Percentiles rank a stretch among this genome's conserved stretches.
Conservation (phyloP, 2,329 filamentous ascomycete species). For the Exophiala aquamarina region DNA sequence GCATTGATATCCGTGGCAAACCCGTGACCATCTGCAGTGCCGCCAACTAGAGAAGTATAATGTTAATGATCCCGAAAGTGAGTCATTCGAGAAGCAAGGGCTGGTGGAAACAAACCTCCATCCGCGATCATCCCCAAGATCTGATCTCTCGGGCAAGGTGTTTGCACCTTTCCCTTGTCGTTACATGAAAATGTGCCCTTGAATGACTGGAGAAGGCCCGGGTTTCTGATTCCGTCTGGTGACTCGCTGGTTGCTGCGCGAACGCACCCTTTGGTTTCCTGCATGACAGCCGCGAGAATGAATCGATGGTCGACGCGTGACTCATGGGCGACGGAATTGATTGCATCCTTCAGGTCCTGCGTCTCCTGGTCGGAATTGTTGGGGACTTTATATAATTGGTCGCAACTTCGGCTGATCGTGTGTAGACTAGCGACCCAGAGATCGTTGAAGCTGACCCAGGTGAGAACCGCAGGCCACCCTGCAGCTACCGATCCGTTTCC, state of each 20-base stretch:
- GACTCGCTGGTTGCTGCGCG: conserved; percentile 42
- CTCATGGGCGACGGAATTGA: conserved; percentile 33
- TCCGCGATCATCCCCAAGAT: conserved; percentile 43
- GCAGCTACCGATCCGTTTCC: conserved; percentile 31
- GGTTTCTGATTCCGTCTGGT: conserved; percentile 42
- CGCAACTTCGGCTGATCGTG: conserved; percentile 39
- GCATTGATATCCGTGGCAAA: conserved; percentile 34
- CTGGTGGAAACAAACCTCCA: conserved; percentile 31
- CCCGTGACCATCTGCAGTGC: conserved; percentile 37
- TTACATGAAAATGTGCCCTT: conserved; percentile 42
- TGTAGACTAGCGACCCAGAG: conserved; percentile 33
- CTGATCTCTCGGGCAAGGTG: conserved; percentile 38
- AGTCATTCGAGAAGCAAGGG: background rate
- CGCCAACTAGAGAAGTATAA: conserved; percentile 30
- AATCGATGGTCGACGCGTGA: conserved; percentile 41
- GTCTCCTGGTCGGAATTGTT: conserved; percentile 41
- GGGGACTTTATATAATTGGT: conserved; percentile 31
- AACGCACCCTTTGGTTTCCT: conserved; percentile 49
- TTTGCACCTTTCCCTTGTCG: conserved; percentile 32
- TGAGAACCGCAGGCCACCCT: conserved; percentile 33
- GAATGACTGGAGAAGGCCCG: conserved; percentile 50
- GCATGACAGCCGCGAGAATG: conserved; percentile 47
- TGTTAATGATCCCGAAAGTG: too few relatives aligned
- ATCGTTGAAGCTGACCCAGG: conserved; percentile 32
- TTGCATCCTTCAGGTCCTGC: conserved; percentile 38